These are phyloP conservation scores for Chenopodium album DNA, from an alignment of 148 eudicot genomes.

Conservation along the genomic window DNA sequence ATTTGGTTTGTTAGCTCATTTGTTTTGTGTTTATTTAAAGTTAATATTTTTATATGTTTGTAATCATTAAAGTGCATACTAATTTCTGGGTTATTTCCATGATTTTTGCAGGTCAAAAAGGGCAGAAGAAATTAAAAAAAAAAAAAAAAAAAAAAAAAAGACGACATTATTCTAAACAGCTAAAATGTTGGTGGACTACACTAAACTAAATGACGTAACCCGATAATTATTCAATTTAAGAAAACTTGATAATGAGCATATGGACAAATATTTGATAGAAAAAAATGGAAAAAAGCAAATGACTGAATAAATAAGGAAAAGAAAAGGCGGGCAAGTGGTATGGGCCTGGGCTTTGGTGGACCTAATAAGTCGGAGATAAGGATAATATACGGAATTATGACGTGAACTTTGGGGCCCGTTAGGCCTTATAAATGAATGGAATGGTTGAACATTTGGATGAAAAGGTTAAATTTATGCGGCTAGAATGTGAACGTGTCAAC, in stretches of 20 bases:
- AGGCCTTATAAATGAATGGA: not conserved
- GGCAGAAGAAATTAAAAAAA: not conserved
- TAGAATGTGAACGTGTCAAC: constrained; percentile 4
- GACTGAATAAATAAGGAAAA: not conserved
- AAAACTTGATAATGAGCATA: not conserved
- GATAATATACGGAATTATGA: not conserved
- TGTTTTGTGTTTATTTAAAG: not conserved
- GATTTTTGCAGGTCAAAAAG: constrained; percentile 21
- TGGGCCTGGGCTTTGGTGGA: constrained; percentile 14
- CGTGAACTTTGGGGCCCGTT: not conserved
- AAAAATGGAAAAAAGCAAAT: not conserved
- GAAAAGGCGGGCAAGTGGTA: constrained; percentile 21
- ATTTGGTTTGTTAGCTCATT: not conserved
- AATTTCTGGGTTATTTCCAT: not conserved
- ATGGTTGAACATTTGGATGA: not conserved
- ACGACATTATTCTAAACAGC: constrained; percentile 3
- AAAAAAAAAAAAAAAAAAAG: too few relatives aligned
- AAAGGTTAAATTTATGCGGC: not conserved
- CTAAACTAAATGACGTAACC: not conserved
- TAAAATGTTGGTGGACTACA: constrained; percentile 9
- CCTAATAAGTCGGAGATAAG: constrained; percentile 25
- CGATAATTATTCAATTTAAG: not conserved
- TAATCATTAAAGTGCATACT: not conserved
- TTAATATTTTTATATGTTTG: not conserved
- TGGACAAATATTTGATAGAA: not conserved